Evolutionary conservation across 352 stramenopile species (phyloP).

Genomic region (Plasmopara muralis): DNA sequence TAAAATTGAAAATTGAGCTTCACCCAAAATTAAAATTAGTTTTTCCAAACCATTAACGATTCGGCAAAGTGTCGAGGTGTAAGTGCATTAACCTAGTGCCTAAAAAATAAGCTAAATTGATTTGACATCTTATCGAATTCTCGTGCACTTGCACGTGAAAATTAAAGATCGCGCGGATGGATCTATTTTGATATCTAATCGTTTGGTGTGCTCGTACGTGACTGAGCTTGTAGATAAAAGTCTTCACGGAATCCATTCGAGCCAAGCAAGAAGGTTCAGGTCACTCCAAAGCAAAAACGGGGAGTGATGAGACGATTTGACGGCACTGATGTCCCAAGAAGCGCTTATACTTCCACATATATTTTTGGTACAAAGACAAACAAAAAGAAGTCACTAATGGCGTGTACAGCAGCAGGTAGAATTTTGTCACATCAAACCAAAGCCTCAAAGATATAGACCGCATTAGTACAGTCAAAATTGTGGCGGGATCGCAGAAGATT

Average conservation of each 20-base stretch:
- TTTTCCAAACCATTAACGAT: too few relatives aligned
- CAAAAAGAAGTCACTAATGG: not conserved
- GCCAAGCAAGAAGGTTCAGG: not conserved
- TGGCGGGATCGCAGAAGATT: not conserved
- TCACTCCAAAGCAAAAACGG: not conserved
- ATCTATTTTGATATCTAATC: too few relatives aligned
- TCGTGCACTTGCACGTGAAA: too few relatives aligned
- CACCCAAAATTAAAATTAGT: too few relatives aligned
- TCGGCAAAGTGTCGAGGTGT: too few relatives aligned
- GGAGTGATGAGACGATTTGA: not conserved
- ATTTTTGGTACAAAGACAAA: not conserved
- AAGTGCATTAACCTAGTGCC: too few relatives aligned
- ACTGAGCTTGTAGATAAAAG: not conserved
- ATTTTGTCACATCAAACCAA: not conserved
- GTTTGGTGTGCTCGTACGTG: too few relatives aligned
- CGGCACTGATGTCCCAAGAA: not conserved
- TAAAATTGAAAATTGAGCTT: too few relatives aligned
- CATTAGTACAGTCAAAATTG: not conserved
- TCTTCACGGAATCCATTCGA: not conserved
- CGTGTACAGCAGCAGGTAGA: not conserved
- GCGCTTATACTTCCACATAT: not conserved
- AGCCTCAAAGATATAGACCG: not conserved
- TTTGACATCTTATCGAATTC: too few relatives aligned
- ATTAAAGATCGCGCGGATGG: too few relatives aligned
- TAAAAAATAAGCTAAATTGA: too few relatives aligned